Evolutionary conservation across 306 rosid species (phyloP), one percentile per base, ranked within the genome.

Genomic region (Quercus alba): DNA sequence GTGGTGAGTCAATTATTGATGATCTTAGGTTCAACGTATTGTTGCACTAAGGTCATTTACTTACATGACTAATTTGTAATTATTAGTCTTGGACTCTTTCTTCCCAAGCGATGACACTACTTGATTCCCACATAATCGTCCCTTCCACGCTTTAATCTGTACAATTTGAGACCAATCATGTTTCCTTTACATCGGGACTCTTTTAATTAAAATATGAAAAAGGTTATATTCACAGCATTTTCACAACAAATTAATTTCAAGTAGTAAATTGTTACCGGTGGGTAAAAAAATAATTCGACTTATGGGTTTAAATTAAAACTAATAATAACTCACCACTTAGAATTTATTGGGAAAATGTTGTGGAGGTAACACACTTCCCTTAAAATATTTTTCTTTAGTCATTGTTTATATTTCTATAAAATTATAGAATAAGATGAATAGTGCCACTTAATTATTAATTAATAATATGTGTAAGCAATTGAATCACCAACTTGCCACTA

Each of bases 231-330:
- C 3, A 41, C 0, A 41, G 2, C 0, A 41, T 41, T 41, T 41
- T 2, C 0, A 8, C 0, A 2, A 8, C 12, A 41, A 41, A 8
- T 41, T 41, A 41, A 41, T 41, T 41, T 41, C 0, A 41, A 41
- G 3, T 7, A 0, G 0, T 1, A 8, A 41, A 3, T 8, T 41
- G 0, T 38, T 38, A 38, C 0, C 2, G 0, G 11, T 41, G 12
- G 0, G 46, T 41, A 41, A 41, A 41, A 41, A 8, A 41, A 8
- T 41, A 8, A 41, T 41, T 38, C 2, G 3, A 41, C 1, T 41
- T 41, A 7, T 41, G 46, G 0, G 12, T 41, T 41, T 1, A 0
- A 41, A 41, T 41, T 41, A 41, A 0, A 41, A 41, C 3, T 0
- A 41, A 8, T 41, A 41, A 41, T 41, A 41, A 8, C 12, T 41